Base-by-base conservation (phyloP, 2,329 filamentous ascomycete species). In the Teratosphaeria gauchensis region DNA sequence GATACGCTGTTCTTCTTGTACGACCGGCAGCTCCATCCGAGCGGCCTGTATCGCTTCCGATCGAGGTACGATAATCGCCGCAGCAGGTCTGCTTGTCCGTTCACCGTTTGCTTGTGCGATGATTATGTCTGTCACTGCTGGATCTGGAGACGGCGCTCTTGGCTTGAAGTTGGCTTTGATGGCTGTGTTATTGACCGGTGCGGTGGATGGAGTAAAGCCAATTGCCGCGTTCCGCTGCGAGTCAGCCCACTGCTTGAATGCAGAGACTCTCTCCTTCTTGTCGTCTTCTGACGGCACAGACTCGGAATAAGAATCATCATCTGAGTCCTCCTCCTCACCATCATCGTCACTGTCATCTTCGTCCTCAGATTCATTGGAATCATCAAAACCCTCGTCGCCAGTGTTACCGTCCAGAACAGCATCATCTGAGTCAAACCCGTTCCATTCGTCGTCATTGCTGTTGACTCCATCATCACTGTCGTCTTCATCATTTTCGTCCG, bases 201-300 rank as follows among this genome's bases (percentile, higher is more conserved):
- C 73, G 24, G 55, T 60, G 32, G 77, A 78, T 12, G 83, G 82
- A 19, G 76, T 78, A 65, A 85, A 86, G 5, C 91, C 92, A 33
- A 95, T 78, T 4, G 89, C 87, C 66, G 92, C 83, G 67, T 96
- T 96, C 59, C 92, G 83, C 73, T 94, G 88, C 66, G 89, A 84
- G 32, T 86, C 85, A 21, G 94, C 94, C 94, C 94, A 99, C 2
- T 87, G 82, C 73, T 97, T 97, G 80, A 99, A 99, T 0, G 90
- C 90, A 1, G 84, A 87, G 51, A 80, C 74, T 24, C 78, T 72
- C 58, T 75, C 75, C 21, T 64, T 64, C 62, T 75, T 77, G 1
- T 76, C 62, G n/a, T 1, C 59, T 8, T 52, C 33, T 21, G 57
- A 58, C 7, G 54, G 54, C 4, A 42, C 46, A 51, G 59, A 57